Evolutionary conservation across 768 basidiomycete species (phyloP), one percentile per base, ranked within the genome.

Genomic region (Tricholoma matsutake): DNA sequence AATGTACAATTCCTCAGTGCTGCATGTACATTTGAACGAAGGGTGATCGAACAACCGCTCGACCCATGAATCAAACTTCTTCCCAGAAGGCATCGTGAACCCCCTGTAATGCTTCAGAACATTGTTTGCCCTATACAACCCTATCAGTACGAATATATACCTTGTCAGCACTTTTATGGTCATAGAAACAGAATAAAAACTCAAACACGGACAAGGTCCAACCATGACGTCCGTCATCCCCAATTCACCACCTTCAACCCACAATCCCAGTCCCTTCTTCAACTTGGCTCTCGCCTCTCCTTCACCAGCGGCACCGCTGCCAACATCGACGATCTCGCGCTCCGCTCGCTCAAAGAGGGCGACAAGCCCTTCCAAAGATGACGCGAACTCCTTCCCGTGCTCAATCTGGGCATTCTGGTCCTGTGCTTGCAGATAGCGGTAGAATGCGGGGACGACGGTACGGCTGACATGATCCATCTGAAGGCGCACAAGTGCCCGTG

Each of bases 381-480:
- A 71, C 37, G 75, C 74, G 61, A 88, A 87, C 18, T 88, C 88
- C 57, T 78, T 81, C 2, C 79, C 84, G 2, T 67, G 70, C 18
- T 78, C 72, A 51, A 81, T 78, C 68, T 90, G 88, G 1, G 82
- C 77, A 3, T 71, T 72, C 8, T 68, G 57, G 6, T 84, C 84
- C 71, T 89, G 89, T 0, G 88, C 86, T 74, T 91, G 89, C 29
- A 92, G 79, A 65, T 80, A 90, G 29, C 88, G 83, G 66, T 91
- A 91, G 72, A 91, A 92, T 0, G 86, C 79, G 6, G 90, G 89
- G 3, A 92, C 79, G 41, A 91, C 69, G 7, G 73, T 68, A 3
- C 89, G 86, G 59, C 81, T 86, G 71, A 88, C 77, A 65, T 87
- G 84, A 71, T 91, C 89, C 10, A 81, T 76, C 69, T 90, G 86